These are phyloP conservation scores for Eurotiales sp. DNA, from an alignment of 2,329 filamentous ascomycete species.

Conservation along the genomic window DNA sequence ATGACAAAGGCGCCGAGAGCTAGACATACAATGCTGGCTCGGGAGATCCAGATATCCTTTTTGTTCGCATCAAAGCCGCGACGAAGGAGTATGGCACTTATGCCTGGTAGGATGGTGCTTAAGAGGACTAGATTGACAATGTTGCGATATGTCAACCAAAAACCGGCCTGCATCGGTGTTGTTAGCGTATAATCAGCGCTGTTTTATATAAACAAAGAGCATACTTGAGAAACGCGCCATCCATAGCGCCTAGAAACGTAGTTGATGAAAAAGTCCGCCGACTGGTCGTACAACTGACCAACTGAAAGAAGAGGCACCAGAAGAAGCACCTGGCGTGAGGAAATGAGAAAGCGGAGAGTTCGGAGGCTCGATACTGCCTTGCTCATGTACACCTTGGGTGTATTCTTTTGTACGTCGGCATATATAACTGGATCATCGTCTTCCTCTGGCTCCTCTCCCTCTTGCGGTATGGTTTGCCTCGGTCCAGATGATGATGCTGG, in stretches of 20 bases:
- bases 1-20: conserved; percentile 13
- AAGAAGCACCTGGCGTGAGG: conserved; percentile 11
- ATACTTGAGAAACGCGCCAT: conserved; percentile 16
- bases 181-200: background rate
- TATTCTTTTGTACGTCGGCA: conserved; percentile 9
- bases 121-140: conserved; percentile 14
- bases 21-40: conserved; percentile 11
- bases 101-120: conserved; percentile 8
- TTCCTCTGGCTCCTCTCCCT: conserved; percentile 13
- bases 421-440: conserved; percentile 15
- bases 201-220: background rate
- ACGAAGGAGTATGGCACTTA: conserved; percentile 11
- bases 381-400: background rate
- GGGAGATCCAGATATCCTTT: conserved; percentile 14
- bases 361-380: conserved; percentile 8
- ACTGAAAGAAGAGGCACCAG: conserved; percentile 13
- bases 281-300: conserved; percentile 14
- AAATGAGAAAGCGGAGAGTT: conserved; percentile 11
- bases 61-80: conserved; percentile 6
- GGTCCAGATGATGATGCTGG: background rate
- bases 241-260: conserved; percentile 15
- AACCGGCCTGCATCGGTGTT: conserved; percentile 8
- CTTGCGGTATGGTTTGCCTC: background rate
- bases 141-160: conserved; percentile 15
- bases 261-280: conserved; percentile 12